Conservation (phyloP, 2,329 filamentous ascomycete genomes). For the Fusarium coicis region DNA sequence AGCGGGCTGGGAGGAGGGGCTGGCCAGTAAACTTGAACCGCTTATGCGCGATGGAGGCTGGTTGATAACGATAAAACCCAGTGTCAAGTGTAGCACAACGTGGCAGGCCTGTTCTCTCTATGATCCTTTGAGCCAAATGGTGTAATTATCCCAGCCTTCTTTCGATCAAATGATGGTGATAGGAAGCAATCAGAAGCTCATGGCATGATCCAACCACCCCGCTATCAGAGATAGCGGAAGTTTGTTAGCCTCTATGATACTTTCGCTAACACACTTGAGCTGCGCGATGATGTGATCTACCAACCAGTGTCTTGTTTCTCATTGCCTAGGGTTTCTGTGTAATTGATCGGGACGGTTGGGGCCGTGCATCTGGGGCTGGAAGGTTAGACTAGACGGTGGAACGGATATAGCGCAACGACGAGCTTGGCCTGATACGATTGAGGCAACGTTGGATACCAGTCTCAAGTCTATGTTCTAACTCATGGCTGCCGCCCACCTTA, state of each 20-base stretch:
- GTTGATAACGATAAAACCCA: neutral
- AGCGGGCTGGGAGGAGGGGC: constrained; percentile 8
- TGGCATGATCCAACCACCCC: constrained; percentile 15
- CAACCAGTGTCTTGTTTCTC: too few relatives aligned
- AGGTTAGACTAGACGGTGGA: constrained; percentile 26
- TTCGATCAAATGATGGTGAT: neutral
- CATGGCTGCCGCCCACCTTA: neutral
- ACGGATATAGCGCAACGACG: constrained; percentile 2
- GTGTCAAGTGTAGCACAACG: constrained; percentile 8
- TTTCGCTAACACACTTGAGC: constrained; percentile 13
- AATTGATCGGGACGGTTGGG: constrained; percentile 19
- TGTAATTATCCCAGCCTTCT: constrained; percentile 5
- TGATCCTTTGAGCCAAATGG: neutral
- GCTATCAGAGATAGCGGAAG: neutral
- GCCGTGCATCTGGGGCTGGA: constrained; percentile 23
- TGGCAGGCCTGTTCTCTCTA: constrained; percentile 11
- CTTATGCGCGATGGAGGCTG: constrained; percentile 17
- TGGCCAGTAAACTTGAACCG: constrained; percentile 13
- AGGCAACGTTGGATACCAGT: constrained; percentile 5
- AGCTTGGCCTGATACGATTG: constrained; percentile 9
- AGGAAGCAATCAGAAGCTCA: constrained; percentile 7
- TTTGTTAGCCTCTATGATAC: too few relatives aligned
- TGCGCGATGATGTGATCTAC: constrained; percentile 40
- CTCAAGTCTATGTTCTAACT: neutral
- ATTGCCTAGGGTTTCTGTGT: constrained; percentile 18